phyloP scores from a whole-genome alignment of 208 protist species.

The Wallacemonas sp. region DNA sequence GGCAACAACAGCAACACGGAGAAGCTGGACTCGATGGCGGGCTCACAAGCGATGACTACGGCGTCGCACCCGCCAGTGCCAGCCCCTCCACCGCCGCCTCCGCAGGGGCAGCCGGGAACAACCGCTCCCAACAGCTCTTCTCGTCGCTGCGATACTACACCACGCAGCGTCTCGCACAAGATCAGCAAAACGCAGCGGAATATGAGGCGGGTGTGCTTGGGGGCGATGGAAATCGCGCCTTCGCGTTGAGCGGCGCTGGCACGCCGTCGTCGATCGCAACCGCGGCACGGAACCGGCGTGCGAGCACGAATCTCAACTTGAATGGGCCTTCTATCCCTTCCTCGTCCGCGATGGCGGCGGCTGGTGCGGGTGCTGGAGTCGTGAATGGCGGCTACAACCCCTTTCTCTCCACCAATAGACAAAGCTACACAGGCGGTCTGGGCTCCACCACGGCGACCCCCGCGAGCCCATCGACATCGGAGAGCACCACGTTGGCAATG shows the following conservation, averaged over 20 bases:
- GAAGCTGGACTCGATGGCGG: not conserved
- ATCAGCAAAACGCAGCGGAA: slow-evolving; percentile 10
- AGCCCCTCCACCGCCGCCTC: not conserved
- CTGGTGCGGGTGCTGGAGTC: not conserved
- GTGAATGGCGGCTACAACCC: not conserved
- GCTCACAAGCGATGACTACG: not conserved
- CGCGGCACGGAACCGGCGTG: not conserved
- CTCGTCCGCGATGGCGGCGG: not conserved
- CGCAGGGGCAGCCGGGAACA: not conserved
- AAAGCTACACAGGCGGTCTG: slow-evolving; percentile 2
- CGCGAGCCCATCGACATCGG: not conserved
- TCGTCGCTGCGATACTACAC: slow-evolving; percentile 13
- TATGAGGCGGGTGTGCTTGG: slow-evolving; percentile 8
- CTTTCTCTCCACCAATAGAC: slow-evolving; percentile 2
- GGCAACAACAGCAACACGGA: not conserved
- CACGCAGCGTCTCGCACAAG: slow-evolving; percentile 10
- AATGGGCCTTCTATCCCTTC: not conserved
- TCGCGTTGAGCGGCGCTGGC: slow-evolving; percentile 11
- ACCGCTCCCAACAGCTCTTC: slow-evolving; percentile 1
- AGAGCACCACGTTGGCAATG: not conserved
- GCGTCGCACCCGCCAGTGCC: not conserved
- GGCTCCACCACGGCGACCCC: not conserved
- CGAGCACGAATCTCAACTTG: not conserved
- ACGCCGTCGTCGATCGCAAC: slow-evolving; percentile 2
- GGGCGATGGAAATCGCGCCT: slow-evolving; percentile 15